Evolutionary conservation across 2,329 filamentous ascomycete genomes (phyloP).

Genomic region (Trichoderma sp.): DNA sequence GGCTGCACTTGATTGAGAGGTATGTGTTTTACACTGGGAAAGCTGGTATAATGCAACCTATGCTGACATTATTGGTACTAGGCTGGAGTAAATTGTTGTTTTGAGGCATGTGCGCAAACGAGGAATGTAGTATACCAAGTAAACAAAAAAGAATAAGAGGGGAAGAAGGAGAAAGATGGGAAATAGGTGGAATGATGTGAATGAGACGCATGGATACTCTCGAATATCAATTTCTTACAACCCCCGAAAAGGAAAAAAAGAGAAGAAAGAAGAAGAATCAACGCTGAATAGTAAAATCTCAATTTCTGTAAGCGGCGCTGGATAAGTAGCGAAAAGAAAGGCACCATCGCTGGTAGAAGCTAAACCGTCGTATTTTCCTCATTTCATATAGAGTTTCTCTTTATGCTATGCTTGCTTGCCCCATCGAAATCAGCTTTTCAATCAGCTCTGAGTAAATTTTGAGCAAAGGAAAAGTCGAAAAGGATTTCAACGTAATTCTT

Average conservation of each 20-base stretch:
- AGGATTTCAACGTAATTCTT: background rate
- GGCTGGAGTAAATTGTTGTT: background rate
- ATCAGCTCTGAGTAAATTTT: background rate
- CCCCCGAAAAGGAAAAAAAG: background rate
- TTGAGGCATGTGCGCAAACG: background rate
- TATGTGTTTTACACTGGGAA: constrained; percentile 45
- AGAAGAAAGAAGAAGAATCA: background rate
- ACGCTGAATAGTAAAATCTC: background rate
- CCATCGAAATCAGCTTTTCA: background rate
- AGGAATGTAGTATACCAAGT: constrained; percentile 5
- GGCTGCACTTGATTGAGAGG: constrained; percentile 95
- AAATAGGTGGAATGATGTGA: background rate
- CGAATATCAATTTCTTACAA: background rate
- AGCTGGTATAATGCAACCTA: background rate
- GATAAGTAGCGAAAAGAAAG: background rate
- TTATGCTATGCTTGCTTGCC: background rate
- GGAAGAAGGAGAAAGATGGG: background rate
- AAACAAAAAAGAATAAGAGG: background rate
- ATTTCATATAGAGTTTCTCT: background rate
- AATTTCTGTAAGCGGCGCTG: background rate
- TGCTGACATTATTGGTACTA: background rate
- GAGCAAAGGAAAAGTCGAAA: too few species aligned
- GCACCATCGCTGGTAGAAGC: background rate
- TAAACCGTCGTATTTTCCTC: background rate
- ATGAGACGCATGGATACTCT: background rate